These are phyloP conservation scores for Senna tora DNA, from an alignment of 306 rosid species.

Conservation along the genomic window DNA sequence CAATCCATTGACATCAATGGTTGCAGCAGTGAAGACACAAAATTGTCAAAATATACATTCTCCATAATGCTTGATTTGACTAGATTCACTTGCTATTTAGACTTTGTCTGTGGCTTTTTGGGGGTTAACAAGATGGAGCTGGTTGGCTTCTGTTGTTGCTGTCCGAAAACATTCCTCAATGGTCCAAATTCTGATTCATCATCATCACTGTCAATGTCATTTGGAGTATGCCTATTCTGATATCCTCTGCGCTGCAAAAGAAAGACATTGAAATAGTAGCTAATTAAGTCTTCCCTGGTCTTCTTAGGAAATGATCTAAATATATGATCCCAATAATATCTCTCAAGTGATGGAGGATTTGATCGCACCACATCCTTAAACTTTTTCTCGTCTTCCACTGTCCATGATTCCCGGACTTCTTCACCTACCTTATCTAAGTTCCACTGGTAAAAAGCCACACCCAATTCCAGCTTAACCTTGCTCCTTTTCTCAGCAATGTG, in stretches of 20 bases:
- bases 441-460: constrained; percentile 65
- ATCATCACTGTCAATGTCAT: constrained; percentile 69
- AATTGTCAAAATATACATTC: constrained; percentile 37
- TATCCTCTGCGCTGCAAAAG: constrained; percentile 71
- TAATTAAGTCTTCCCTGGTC: constrained; percentile 69
- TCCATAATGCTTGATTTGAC: constrained; percentile 19
- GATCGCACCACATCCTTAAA: constrained; percentile 52
- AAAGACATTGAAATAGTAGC: constrained; percentile 89
- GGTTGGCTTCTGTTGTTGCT: constrained; percentile 42
- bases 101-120: constrained; percentile 46
- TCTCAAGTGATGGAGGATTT: constrained; percentile 47
- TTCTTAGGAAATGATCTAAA: constrained; percentile 54
- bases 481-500: constrained; percentile 71
- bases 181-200: constrained; percentile 52
- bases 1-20: constrained; percentile 24
- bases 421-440: constrained; percentile 67
- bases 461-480: constrained; percentile 66
- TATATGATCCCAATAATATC: constrained; percentile 59
- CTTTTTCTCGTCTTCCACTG: constrained; percentile 60
- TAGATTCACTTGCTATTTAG: constrained; percentile 32
- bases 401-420: constrained; percentile 60
- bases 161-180: constrained; percentile 47
- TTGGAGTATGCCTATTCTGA: constrained; percentile 77
- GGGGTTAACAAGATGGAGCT: constrained; percentile 51
- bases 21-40: constrained; percentile 25